Evolutionary conservation across 1,139 yeast species (phyloP).

Genomic region (Schizosaccharomyces versatilis): DNA sequence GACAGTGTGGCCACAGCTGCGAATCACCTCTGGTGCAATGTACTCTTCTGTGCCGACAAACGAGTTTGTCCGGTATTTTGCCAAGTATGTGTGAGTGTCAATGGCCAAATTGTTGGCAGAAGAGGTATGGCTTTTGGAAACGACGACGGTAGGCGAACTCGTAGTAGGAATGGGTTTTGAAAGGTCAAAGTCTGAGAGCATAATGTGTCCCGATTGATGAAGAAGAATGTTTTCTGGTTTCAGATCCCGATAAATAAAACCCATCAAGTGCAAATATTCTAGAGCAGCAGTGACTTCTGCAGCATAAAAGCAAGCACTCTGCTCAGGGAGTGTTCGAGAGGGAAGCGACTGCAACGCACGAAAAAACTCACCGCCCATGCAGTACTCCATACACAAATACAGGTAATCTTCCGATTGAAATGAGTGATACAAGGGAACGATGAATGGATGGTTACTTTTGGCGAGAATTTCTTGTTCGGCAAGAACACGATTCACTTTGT

Average conservation of each 20-base stretch:
- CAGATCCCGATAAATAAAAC: slow-evolving; percentile 81
- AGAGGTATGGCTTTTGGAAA: slow-evolving; percentile 18
- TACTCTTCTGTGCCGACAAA: slow-evolving; percentile 97
- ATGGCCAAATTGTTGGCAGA: slow-evolving; percentile 23
- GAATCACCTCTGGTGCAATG: slow-evolving; percentile 90
- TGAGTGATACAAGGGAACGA: slow-evolving; percentile 85
- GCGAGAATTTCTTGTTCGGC: slow-evolving; percentile 95
- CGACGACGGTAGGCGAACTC: slow-evolving; percentile 25
- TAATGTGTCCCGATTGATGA: slow-evolving; percentile 95
- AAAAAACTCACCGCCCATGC: slow-evolving; percentile 98
- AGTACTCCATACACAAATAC: slow-evolving; percentile 95
- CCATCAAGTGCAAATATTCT: slow-evolving; percentile 88
- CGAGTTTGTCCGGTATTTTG: slow-evolving; percentile 86
- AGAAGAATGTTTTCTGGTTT: slow-evolving; percentile 85
- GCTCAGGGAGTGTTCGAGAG: slow-evolving; percentile 64
- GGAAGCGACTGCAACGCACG: slow-evolving; percentile 83
- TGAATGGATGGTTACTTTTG: slow-evolving; percentile 88
- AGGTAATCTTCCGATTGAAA: slow-evolving; percentile 83
- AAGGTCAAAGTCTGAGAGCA: slow-evolving; percentile 89
- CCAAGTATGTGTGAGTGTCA: slow-evolving; percentile 85
- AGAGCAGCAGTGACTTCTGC: slow-evolving; percentile 98
- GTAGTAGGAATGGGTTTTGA: slow-evolving; percentile 66
- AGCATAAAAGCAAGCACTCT: slow-evolving; percentile 81
- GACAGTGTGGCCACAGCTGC: slow-evolving; percentile 91
- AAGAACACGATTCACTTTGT: slow-evolving; percentile 77